phyloP scores from a whole-genome alignment of 257 asterid genomes.

The Cinchona pubescens region DNA sequence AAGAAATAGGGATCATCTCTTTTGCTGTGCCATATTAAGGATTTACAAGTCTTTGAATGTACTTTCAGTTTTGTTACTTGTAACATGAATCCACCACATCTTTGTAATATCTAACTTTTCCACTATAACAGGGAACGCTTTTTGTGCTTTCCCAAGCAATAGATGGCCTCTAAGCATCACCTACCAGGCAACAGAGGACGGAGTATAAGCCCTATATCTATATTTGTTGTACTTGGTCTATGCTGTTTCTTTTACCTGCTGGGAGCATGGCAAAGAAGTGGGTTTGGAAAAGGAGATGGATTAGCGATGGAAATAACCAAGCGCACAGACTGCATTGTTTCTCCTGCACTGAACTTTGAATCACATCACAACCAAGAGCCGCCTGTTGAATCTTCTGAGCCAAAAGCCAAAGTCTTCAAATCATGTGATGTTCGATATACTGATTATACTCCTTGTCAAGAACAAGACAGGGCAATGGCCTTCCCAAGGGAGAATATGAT shows the following conservation, averaged over 20 bases:
- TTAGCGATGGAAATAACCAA: slow-evolving; percentile 54
- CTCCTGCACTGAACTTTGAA: slow-evolving; percentile 64
- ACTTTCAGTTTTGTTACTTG: not conserved
- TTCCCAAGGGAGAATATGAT: slow-evolving; percentile 88
- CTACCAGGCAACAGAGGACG: slow-evolving; percentile 49
- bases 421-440: slow-evolving; percentile 57
- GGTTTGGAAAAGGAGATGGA: slow-evolving; percentile 79
- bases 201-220: slow-evolving; percentile 58
- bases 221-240: slow-evolving; percentile 58
- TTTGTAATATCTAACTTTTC: slow-evolving; percentile 13
- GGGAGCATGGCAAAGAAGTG: slow-evolving; percentile 88
- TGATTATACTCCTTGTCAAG: slow-evolving; percentile 95
- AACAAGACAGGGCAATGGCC: slow-evolving; percentile 86
- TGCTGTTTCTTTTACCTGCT: slow-evolving; percentile 73
- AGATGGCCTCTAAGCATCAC: slow-evolving; percentile 72
- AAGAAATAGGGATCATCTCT: not conserved
- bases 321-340: slow-evolving; percentile 56
- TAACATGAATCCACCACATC: not conserved
- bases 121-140: slow-evolving; percentile 27
- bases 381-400: slow-evolving; percentile 50
- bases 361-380: slow-evolving; percentile 69
- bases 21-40: not conserved
- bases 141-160: slow-evolving; percentile 25
- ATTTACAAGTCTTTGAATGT: not conserved
- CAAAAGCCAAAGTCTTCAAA: slow-evolving; percentile 47